Percentiles rank a stretch among this genome's conserved stretches.
Evolutionary conservation across 164 flowering plant genomes (phyloP).

Genomic region (Stephania japonica): DNA sequence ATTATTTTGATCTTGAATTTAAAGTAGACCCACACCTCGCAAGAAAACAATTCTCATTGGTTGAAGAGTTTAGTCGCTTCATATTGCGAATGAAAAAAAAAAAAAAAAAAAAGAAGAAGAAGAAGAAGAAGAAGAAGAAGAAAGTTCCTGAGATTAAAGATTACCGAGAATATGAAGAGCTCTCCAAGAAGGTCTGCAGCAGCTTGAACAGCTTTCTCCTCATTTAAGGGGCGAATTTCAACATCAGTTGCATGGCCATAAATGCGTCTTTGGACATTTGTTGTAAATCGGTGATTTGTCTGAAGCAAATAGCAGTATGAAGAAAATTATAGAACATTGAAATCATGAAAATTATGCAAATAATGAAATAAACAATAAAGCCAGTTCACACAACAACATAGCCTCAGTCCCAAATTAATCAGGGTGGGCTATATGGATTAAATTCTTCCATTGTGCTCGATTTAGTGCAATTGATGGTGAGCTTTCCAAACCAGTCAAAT

Average conservation of each 20-base stretch:
- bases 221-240: constrained; percentile 79
- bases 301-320: constrained; percentile 24
- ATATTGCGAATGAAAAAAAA: neutral
- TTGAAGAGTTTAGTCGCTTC: neutral
- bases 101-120: too few species aligned
- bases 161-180: constrained; percentile 73
- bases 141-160: neutral
- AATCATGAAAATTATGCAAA: neutral
- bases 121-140: too few species aligned
- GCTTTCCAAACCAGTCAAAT: too few species aligned
- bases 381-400: too few species aligned
- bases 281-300: constrained; percentile 69
- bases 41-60: too few species aligned
- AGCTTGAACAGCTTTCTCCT: constrained; percentile 91
- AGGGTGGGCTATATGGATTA: too few species aligned
- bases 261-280: constrained; percentile 70
- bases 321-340: constrained; percentile 10
- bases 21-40: too few species aligned
- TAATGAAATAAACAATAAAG: neutral
- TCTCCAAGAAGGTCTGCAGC: constrained; percentile 89
- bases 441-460: too few species aligned
- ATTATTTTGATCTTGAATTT: too few species aligned
- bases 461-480: too few species aligned
- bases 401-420: too few species aligned
- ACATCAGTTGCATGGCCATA: constrained; percentile 83